Percentiles rank a stretch among this genome's conserved stretches.
phyloP scores from a whole-genome alignment of 305 asterid genomes.

The Euphrasia arctica region DNA sequence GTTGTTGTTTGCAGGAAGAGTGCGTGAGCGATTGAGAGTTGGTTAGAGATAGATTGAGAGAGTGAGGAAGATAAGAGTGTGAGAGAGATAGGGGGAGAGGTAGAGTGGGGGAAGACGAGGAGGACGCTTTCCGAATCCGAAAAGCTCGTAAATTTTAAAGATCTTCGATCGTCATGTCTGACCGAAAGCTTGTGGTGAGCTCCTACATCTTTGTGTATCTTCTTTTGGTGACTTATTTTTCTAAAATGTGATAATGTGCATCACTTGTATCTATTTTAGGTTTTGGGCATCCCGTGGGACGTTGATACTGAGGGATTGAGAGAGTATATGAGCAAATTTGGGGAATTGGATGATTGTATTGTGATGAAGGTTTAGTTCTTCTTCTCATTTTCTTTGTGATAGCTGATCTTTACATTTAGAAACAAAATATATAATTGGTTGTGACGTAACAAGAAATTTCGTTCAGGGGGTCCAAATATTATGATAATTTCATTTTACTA shows the following conservation, averaged over 20 bases:
- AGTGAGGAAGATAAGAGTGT: slow-evolving; percentile 66
- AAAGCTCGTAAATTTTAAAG: slow-evolving; percentile 16
- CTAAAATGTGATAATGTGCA: slow-evolving; percentile 7
- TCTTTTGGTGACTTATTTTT: neutral
- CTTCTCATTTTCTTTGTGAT: neutral
- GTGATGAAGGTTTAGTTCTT: slow-evolving; percentile 68
- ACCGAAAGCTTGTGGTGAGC: slow-evolving; percentile 91
- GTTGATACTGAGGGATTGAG: slow-evolving; percentile 90
- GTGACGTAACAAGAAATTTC: too few species aligned
- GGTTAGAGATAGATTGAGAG: slow-evolving; percentile 19
- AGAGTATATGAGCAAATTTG: slow-evolving; percentile 91
- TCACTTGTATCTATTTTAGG: slow-evolving; percentile 39
- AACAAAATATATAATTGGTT: too few species aligned
- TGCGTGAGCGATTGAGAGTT: slow-evolving; percentile 71
- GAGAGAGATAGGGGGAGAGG: slow-evolving; percentile 60
- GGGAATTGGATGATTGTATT: slow-evolving; percentile 93
- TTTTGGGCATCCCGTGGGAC: slow-evolving; percentile 98
- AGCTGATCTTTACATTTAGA: too few species aligned
- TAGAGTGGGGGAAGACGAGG: slow-evolving; percentile 51
- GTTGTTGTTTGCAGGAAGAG: slow-evolving; percentile 87
- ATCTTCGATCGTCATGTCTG: slow-evolving; percentile 50
- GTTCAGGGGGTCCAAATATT: too few species aligned
- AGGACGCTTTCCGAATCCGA: slow-evolving; percentile 32
- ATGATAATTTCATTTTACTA: too few species aligned
- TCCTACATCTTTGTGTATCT: slow-evolving; percentile 9